A percentile compares a stretch with the other conserved stretches of the same genome.
These are phyloP conservation scores for Pythium utonaiense DNA, from an alignment of 352 stramenopile genomes.

Conservation along the genomic window DNA sequence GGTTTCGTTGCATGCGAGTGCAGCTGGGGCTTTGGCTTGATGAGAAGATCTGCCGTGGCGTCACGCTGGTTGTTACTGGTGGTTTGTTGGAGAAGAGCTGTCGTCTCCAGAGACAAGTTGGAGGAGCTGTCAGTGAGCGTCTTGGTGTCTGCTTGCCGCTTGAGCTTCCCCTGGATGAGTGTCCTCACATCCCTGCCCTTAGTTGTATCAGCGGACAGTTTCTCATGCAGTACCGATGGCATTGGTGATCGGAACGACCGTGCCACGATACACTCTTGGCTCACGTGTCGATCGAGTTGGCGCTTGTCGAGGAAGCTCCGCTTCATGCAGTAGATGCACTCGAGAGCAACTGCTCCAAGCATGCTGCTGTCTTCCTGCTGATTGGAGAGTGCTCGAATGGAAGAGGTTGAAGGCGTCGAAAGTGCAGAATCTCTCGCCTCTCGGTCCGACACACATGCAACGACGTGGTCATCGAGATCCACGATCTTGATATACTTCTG, in stretches of 20 bases:
- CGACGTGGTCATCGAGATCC: constrained; percentile 28
- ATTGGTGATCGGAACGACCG: constrained; percentile 25
- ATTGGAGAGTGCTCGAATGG: constrained; percentile 1
- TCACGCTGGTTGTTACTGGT: constrained; percentile 7
- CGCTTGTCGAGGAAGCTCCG: constrained; percentile 21
- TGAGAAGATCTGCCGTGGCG: neutral
- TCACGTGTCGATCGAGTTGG: constrained; percentile 32
- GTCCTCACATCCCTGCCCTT: constrained; percentile 1
- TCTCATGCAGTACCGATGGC: neutral
- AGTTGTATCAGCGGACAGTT: neutral
- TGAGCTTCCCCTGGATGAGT: constrained; percentile 19
- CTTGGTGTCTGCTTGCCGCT: constrained; percentile 4
- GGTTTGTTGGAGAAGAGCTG: neutral
- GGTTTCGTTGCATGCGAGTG: neutral
- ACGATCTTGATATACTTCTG: constrained; percentile 44
- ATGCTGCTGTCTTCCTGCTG: neutral
- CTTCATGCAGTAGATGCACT: constrained; percentile 51
- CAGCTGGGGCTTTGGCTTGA: neutral
- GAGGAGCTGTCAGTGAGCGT: constrained; percentile 6
- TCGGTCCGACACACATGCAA: constrained; percentile 10
- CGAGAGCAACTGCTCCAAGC: neutral
- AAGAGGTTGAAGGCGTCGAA: neutral
- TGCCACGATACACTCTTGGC: constrained; percentile 36
- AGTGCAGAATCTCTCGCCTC: neutral
- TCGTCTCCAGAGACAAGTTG: neutral